Evolutionary conservation across 805 yeast genomes (phyloP).

Genomic region (Zygotorulaspora sp.): DNA sequence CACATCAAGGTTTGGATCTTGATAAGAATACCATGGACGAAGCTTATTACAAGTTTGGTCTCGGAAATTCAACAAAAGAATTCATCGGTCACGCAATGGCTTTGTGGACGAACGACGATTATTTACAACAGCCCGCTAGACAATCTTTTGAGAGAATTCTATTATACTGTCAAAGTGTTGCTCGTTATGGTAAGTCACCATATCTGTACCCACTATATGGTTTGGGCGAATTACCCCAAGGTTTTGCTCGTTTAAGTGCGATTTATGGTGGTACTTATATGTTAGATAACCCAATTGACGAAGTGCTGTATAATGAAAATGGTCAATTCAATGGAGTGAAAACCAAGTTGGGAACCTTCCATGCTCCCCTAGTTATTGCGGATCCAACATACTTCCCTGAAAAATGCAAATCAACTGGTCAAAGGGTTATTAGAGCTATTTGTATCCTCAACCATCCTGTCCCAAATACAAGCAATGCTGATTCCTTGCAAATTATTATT

Average conservation of each 20-base stretch:
- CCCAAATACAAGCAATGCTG: conserved; percentile 74
- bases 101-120: conserved; percentile 87
- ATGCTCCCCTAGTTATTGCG: conserved; percentile 90
- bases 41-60: conserved; percentile 80
- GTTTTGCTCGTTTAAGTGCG: conserved; percentile 93
- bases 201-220: conserved; percentile 95
- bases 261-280: conserved; percentile 98
- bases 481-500: conserved; percentile 88
- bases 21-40: conserved; percentile 90
- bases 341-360: conserved; percentile 87
- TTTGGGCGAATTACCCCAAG: conserved; percentile 97
- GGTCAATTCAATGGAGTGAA: conserved; percentile 80
- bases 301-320: conserved; percentile 66
- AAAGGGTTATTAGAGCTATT: conserved; percentile 43
- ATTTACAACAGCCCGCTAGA: conserved; percentile 82
- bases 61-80: conserved; percentile 89
- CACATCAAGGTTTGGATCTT: conserved; percentile 82
- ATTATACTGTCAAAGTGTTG: conserved; percentile 83
- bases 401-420: conserved; percentile 37
- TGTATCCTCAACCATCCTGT: conserved; percentile 88
- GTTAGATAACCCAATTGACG: conserved; percentile 95
- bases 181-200: conserved; percentile 94
- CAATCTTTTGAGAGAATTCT: conserved; percentile 84
- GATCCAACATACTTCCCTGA: conserved; percentile 97
- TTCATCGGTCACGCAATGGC: conserved; percentile 99